Percentiles rank a stretch among this genome's conserved stretches.
phyloP scores from a whole-genome alignment of 208 protist species.

The Crithidia sp. region DNA sequence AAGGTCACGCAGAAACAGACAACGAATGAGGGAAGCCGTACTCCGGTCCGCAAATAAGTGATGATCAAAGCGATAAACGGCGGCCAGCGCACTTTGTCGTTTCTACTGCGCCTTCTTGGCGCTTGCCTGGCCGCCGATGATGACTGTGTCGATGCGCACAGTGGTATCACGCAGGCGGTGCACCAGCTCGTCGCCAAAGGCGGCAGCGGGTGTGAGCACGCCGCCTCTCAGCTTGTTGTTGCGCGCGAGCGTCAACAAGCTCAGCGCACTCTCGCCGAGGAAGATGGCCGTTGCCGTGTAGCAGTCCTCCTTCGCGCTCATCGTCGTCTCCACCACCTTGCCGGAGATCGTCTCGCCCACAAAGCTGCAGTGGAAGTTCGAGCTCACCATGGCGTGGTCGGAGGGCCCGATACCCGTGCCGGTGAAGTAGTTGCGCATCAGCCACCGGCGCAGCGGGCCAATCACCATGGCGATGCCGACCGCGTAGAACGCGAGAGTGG shows the following conservation, averaged over 20 bases:
- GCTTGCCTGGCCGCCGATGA: constrained; percentile 1
- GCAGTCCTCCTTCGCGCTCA: constrained; percentile 53
- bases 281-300: constrained; percentile 79
- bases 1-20: no score
- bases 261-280: constrained; percentile 66
- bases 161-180: constrained; percentile 40
- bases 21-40: no score
- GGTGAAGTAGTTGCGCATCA: constrained; percentile 38
- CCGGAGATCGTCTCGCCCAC: constrained; percentile 56
- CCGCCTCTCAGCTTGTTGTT: constrained; percentile 51
- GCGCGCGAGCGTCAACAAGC: constrained; percentile 39
- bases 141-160: constrained; percentile 36
- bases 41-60: no score
- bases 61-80: no score
- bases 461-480: constrained; percentile 35
- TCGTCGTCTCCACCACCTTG: constrained; percentile 38
- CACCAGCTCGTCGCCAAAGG: constrained; percentile 71
- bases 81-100: not conserved
- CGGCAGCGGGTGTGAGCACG: constrained; percentile 67
- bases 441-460: constrained; percentile 48
- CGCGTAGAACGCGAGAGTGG: constrained; percentile 34
- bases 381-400: constrained; percentile 40
- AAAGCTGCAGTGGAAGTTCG: constrained; percentile 59
- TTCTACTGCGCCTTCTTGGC: constrained; percentile 18
- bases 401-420: constrained; percentile 50